Base-by-base conservation (phyloP, 169 alveolate genomes). In the Cryptosporidium sp. region DNA sequence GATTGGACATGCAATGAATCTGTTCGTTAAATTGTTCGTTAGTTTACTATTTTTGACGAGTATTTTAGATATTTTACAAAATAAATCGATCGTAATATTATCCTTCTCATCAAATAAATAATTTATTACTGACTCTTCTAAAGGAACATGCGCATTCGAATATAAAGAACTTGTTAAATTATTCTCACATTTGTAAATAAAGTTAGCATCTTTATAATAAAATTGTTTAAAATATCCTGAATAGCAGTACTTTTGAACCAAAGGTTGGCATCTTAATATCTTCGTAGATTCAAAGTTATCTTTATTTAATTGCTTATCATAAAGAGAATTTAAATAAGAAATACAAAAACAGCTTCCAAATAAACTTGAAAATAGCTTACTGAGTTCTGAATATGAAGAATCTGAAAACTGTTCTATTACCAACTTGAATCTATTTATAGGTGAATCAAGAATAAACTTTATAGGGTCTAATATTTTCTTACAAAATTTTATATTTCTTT, bases 1-100 rank as follows among this genome's bases (percentile, higher is more conserved):
- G 31, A 80, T 35, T 12, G 89, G 89, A 56, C 89, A 80, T 44
- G 67, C 21, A n/a, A 80, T 80, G 9, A 37, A 26, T 48, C 89
- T 60, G 14, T 62, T 37, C 2, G 51, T 26, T 26, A 23, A 45
- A 29, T 65, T 33, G 3, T 35, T 80, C 0, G 75, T 80, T 14
- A 44, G 26, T 4, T 35, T 80, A 42, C 89, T 80, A 26, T 62
- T 42, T 37, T 45, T 44, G 23, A 80, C 35, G 1, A 80, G 23
- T 73, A 56, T 31, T 56, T 56, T 73, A 1, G 86, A 42, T 8
- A 80, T 35, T 26, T 62, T 60, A 9, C 75, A 42, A 65, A 80
- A 80, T 23, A 80, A 39, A 9, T 62, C 42, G 21, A 44, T n/a
- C 14, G 68, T 18, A 42, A 62, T 39, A 44, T 39, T 9, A 8